phyloP scores from a whole-genome alignment of 2,329 filamentous ascomycete species.

The Periconia macrospinosa region DNA sequence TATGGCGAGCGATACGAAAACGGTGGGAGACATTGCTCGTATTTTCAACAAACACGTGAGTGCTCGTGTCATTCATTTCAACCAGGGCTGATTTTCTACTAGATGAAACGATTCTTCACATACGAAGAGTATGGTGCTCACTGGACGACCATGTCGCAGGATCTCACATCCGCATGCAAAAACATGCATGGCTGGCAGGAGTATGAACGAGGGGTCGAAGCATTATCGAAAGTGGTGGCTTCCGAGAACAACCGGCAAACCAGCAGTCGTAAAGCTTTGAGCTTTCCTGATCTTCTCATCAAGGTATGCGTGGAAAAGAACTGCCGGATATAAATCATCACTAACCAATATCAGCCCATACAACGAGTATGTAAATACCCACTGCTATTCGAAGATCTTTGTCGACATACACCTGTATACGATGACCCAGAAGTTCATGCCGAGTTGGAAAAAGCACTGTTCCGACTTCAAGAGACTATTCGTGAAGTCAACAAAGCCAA shows the following conservation, averaged over 20 bases:
- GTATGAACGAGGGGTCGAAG: constrained; percentile 84
- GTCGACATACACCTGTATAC: constrained; percentile 78
- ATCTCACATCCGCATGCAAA: constrained; percentile 70
- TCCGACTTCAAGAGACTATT: constrained; percentile 72
- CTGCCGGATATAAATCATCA: background rate
- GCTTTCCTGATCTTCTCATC: constrained; percentile 82
- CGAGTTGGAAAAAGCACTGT: constrained; percentile 73
- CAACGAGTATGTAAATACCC: constrained; percentile 92
- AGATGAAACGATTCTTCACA: constrained; percentile 80
- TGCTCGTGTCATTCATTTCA: constrained; percentile 14
- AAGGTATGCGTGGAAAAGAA: constrained; percentile 61
- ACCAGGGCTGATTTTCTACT: constrained; percentile 30
- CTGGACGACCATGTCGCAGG: constrained; percentile 81
- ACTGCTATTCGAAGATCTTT: constrained; percentile 79
- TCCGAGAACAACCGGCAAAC: constrained; percentile 67
- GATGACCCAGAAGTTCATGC: constrained; percentile 85
- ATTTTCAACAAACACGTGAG: constrained; percentile 58
- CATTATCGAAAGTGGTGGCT: constrained; percentile 73
- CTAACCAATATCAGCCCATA: constrained; percentile 66
- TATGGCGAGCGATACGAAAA: constrained; percentile 54
- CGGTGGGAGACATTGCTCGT: constrained; percentile 56
- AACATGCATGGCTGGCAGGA: constrained; percentile 73
- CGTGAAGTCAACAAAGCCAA: constrained; percentile 83
- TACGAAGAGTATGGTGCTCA: constrained; percentile 93
- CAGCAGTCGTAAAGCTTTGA: constrained; percentile 73